These are phyloP conservation scores for Leishmania gerbilli DNA, from an alignment of 208 protist genomes.

Conservation along the genomic window DNA sequence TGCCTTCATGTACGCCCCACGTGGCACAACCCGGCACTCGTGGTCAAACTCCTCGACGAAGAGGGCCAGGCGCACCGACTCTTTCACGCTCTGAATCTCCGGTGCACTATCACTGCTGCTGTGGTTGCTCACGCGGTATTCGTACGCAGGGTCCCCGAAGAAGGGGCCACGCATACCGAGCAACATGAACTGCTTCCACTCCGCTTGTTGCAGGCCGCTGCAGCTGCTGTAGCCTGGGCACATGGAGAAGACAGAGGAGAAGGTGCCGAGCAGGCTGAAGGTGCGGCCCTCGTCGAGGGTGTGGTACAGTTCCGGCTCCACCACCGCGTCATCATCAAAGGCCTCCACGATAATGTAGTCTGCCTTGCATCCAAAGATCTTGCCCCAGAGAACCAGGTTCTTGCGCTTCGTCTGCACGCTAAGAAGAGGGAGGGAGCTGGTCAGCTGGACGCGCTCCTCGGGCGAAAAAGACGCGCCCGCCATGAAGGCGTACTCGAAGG, in stretches of 20 bases:
- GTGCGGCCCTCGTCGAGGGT: conserved; percentile 75
- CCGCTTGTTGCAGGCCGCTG: conserved; percentile 38
- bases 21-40: conserved; percentile 81
- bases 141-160: conserved; percentile 86
- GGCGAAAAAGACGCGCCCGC: conserved; percentile 37
- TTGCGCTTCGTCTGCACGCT: conserved; percentile 63
- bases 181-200: conserved; percentile 72
- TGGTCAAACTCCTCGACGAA: conserved; percentile 86
- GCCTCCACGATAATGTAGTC: conserved; percentile 87
- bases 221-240: conserved; percentile 29
- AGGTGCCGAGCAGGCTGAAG: conserved; percentile 82
- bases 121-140: conserved; percentile 71
- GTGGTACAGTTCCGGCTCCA: conserved; percentile 80
- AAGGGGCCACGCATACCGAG: conserved; percentile 73
- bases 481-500: conserved; percentile 66
- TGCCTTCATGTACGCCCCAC: conserved; percentile 70
- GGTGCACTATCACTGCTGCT: background rate
- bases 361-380: conserved; percentile 81
- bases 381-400: conserved; percentile 79
- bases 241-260: conserved; percentile 53
- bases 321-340: conserved; percentile 75
- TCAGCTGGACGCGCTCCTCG: conserved; percentile 71
- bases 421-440: conserved; percentile 73
- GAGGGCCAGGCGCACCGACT: conserved; percentile 77
- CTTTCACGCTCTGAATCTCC: conserved; percentile 45